These are phyloP conservation scores for Phytophthora boehmeriae DNA, from an alignment of 352 stramenopile genomes.

Conservation along the genomic window DNA sequence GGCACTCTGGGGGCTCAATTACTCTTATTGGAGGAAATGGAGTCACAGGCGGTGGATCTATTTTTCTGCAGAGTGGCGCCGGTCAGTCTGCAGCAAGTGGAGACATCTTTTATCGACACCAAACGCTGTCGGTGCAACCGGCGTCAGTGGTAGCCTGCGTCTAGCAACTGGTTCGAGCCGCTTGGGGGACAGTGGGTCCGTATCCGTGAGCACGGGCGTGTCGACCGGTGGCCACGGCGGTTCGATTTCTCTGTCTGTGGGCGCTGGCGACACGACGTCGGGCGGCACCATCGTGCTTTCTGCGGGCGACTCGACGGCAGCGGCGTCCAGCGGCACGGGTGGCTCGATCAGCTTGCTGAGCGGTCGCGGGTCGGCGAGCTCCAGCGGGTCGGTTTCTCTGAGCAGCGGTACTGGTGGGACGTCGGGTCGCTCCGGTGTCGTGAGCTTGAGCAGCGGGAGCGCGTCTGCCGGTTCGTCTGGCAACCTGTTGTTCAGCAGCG, in stretches of 20 bases:
- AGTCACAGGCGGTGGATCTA: constrained; percentile 8
- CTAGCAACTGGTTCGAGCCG: constrained; percentile 12
- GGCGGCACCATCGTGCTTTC: constrained; percentile 29
- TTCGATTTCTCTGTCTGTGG: constrained; percentile 35
- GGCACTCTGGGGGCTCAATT: constrained; percentile 8
- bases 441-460: constrained; percentile 11
- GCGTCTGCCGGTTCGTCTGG: constrained; percentile 11
- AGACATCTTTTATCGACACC: constrained; percentile 17
- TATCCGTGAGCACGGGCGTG: constrained; percentile 23
- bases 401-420: constrained; percentile 6
- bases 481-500: constrained; percentile 9
- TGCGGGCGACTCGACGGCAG: constrained; percentile 14
- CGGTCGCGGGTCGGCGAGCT: constrained; percentile 20
- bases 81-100: constrained; percentile 8
- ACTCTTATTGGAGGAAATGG: not conserved
- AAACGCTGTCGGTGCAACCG: constrained; percentile 1
- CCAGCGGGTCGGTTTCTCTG: constrained; percentile 23
- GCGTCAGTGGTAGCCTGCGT: constrained; percentile 21
- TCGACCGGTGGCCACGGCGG: constrained; percentile 27
- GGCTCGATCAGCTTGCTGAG: constrained; percentile 15
- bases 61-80: constrained; percentile 12
- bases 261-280: constrained; percentile 23
- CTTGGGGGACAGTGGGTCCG: constrained; percentile 11
- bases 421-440: constrained; percentile 7
- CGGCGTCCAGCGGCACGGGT: not conserved